phyloP scores from a whole-genome alignment of 108 stramenopile species.

The Cyclotella atomus region DNA sequence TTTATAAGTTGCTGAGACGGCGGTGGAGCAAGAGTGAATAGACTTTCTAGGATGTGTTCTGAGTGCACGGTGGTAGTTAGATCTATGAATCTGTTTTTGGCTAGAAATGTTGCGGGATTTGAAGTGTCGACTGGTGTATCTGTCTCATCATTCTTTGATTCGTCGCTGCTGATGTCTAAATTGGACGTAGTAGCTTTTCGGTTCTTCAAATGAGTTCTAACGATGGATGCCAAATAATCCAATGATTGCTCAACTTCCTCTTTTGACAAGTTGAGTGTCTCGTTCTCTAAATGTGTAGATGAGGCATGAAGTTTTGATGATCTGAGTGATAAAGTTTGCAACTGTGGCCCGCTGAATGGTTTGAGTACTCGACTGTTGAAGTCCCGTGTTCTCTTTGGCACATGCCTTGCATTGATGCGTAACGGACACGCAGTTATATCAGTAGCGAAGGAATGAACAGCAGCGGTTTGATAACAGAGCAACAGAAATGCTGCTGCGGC shows the following conservation, averaged over 20 bases:
- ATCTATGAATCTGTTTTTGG: slow-evolving; percentile 59
- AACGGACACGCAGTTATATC: neutral
- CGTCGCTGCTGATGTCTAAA: too few species aligned
- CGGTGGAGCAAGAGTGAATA: slow-evolving; percentile 30
- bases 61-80: slow-evolving; percentile 48
- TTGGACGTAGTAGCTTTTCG: neutral
- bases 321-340: neutral
- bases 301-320: too few species aligned
- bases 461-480: neutral
- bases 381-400: neutral
- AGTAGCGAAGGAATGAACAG: neutral
- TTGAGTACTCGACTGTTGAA: neutral
- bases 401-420: too few species aligned
- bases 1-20: slow-evolving; percentile 31
- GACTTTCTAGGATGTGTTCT: slow-evolving; percentile 48
- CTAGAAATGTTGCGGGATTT: slow-evolving; percentile 2
- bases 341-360: neutral
- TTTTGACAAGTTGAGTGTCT: neutral
- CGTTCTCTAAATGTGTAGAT: neutral
- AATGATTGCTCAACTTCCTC: slow-evolving; percentile 25
- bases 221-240: slow-evolving; percentile 24
- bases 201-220: slow-evolving; percentile 12
- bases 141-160: neutral
- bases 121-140: slow-evolving; percentile 1
- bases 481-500: neutral